Percentiles rank a stretch among this genome's conserved stretches.
phyloP scores from a whole-genome alignment of 2,329 filamentous ascomycete genomes.

The Fusarium papillatum region DNA sequence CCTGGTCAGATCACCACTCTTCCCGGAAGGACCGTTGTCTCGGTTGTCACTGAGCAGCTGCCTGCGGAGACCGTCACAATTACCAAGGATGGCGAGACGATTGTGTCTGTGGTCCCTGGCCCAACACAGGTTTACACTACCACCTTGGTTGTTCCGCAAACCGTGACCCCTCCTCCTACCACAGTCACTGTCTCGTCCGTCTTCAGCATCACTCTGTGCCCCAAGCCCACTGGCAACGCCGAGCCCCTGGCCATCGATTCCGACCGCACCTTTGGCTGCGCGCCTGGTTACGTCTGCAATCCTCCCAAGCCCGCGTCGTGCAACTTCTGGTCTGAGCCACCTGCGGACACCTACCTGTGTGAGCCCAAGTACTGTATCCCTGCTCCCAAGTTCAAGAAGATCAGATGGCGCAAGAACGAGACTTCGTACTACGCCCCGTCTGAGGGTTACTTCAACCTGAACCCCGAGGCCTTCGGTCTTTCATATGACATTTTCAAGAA shows the following conservation, averaged over 20 bases:
- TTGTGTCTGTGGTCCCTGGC: constrained; percentile 46
- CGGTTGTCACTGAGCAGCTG: constrained; percentile 47
- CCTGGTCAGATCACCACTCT: constrained; percentile 37
- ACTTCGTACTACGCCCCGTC: constrained; percentile 65
- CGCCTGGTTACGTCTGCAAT: constrained; percentile 66
- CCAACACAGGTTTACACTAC: constrained; percentile 48
- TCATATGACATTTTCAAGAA: constrained; percentile 72
- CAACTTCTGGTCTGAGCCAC: constrained; percentile 64
- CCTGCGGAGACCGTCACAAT: constrained; percentile 48
- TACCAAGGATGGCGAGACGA: constrained; percentile 46
- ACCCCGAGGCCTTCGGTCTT: constrained; percentile 72
- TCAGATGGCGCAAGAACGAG: constrained; percentile 59
- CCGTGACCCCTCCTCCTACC: constrained; percentile 45
- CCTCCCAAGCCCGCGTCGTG: constrained; percentile 63
- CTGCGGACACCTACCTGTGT: constrained; percentile 62
- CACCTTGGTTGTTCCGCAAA: constrained; percentile 44
- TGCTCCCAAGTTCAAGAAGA: constrained; percentile 52
- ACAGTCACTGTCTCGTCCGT: constrained; percentile 46
- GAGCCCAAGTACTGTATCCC: constrained; percentile 58
- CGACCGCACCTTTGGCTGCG: constrained; percentile 66
- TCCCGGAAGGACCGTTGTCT: constrained; percentile 47
- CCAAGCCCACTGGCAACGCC: constrained; percentile 56
- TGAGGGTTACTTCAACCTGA: constrained; percentile 74
- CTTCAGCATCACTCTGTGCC: constrained; percentile 55
- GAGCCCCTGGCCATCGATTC: constrained; percentile 51